Evolutionary conservation across 208 protist genomes (phyloP), one percentile per base, ranked within the genome.

Genomic region (Wallacemonas sp.): DNA sequence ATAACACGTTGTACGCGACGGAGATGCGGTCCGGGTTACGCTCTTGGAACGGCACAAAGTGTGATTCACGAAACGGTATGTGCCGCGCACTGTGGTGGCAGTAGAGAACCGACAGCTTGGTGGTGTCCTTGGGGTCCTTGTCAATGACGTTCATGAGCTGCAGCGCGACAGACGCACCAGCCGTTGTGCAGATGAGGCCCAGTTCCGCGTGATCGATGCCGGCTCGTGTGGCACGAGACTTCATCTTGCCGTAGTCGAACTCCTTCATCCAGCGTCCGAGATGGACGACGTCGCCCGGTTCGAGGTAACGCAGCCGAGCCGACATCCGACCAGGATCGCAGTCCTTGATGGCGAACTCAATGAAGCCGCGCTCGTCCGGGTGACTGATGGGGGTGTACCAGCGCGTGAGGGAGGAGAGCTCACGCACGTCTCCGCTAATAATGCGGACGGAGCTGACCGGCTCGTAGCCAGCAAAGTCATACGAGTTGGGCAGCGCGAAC

Each of bases 371-470:
- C 70, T 85, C 65, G 30, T 83, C 57, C 12, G 90, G 90, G 57
- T 94, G 90, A 61, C 78, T 92, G 60, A 92, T 92, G 8, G 90
- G 90, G 4, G 90, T 94, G 72, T 87, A 96, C 87, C 90, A 96
- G 23, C 90, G 87, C 30, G 54, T 56, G 41, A 95, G 43, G 2
- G 77, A 80, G 2, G 72, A 75, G 30, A 95, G 72, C 36, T 65
- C 78, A 33, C 78, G 79, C 46, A 87, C 67, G 23, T 65, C 32
- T 23, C 79, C 78, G 30, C 79, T 86, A 34, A 62, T 77, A 46
- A 95, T 66, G 9, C 67, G 79, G 8, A 96, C 90, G 16, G 85
- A 93, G 74, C 85, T 94, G 19, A 96, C 80, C 3, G 87, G 87
- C 29, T 84, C 85, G 69, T 96, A 93, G 11, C 90, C 90, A 44